Evolutionary conservation across 495 filamentous ascomycete genomes (phyloP).

Genomic region (Corynascus novoguineensis): DNA sequence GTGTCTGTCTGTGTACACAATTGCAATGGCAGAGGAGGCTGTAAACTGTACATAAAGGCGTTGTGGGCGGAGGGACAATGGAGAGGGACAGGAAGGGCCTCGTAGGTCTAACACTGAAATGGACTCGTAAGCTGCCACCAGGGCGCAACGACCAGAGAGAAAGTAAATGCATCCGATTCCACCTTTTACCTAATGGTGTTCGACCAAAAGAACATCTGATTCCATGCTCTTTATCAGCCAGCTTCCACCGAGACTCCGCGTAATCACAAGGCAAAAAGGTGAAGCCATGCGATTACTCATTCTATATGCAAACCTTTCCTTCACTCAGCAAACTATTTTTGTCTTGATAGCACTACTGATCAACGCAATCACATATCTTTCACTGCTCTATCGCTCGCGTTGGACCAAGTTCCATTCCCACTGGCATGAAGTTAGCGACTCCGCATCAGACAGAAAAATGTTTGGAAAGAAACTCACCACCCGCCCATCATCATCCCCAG

Average conservation of each 20-base stretch:
- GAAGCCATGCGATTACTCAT: neutral
- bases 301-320: neutral
- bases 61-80: neutral
- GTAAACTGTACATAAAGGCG: constrained; percentile 30
- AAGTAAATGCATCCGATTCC: neutral
- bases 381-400: neutral
- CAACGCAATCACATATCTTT: neutral
- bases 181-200: neutral
- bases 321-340: neutral
- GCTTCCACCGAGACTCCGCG: neutral
- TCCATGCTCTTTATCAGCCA: neutral
- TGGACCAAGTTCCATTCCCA: constrained; percentile 74
- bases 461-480: constrained; percentile 53
- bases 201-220: neutral
- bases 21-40: neutral
- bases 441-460: neutral
- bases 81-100: neutral
- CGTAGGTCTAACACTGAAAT: neutral
- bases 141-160: neutral
- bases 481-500: constrained; percentile 82
- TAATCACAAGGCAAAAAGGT: neutral
- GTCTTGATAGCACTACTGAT: neutral
- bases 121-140: neutral
- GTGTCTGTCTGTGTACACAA: neutral
- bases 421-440: constrained; percentile 40